phyloP scores from a whole-genome alignment of 257 asterid genomes.

The Nicotiana paniculata region DNA sequence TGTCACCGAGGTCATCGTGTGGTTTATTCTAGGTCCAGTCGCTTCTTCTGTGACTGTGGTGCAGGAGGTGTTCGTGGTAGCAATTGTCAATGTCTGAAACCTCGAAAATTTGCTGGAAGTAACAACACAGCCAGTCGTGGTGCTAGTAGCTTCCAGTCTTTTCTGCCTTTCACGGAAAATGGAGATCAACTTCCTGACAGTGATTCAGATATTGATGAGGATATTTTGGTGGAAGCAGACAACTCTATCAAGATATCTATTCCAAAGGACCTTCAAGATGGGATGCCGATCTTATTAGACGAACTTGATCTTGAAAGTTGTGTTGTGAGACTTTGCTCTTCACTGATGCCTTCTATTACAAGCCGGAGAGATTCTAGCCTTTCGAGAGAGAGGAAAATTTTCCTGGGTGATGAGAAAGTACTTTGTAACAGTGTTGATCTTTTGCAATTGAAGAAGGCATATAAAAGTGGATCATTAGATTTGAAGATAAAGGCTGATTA shows the following conservation, averaged over 20 bases:
- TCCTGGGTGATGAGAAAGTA: constrained; percentile 59
- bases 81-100: constrained; percentile 95
- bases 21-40: constrained; percentile 96
- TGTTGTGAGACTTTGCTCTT: constrained; percentile 66
- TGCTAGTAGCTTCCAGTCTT: constrained; percentile 63
- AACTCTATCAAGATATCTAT: constrained; percentile 52
- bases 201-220: constrained; percentile 91
- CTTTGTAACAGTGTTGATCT: constrained; percentile 63
- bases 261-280: constrained; percentile 73
- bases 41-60: constrained; percentile 98
- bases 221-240: constrained; percentile 56
- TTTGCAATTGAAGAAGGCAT: constrained; percentile 89
- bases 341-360: constrained; percentile 65
- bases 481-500: constrained; percentile 96
- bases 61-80: constrained; percentile 99
- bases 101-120: constrained; percentile 77
- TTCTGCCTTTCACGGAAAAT: constrained; percentile 72
- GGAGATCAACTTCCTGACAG: constrained; percentile 88
- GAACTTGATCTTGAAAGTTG: constrained; percentile 75
- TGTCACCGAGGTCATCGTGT: constrained; percentile 99
- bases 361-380: constrained; percentile 56
- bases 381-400: constrained; percentile 58
- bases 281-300: constrained; percentile 57
- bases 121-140: constrained; percentile 46
- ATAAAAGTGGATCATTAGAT: constrained; percentile 95